Conservation (phyloP, 257 asterid genomes). For the Coffea eugenioides region DNA sequence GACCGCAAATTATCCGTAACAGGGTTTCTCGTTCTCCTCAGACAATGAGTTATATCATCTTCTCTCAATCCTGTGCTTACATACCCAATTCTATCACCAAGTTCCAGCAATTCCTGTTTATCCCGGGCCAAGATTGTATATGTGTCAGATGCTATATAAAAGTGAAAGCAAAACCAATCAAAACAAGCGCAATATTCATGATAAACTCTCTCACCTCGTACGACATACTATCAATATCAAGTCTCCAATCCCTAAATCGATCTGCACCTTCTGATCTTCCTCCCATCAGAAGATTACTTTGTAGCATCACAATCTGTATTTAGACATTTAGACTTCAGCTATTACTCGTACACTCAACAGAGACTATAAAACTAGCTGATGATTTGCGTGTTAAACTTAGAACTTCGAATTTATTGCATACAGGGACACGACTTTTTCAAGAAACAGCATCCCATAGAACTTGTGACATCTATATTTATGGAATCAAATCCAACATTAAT, state of each 20-base stretch:
- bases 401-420: not conserved
- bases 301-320: constrained; percentile 74
- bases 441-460: not conserved
- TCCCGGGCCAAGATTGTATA: constrained; percentile 8
- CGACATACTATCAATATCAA: constrained; percentile 78
- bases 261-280: constrained; percentile 51
- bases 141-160: not conserved
- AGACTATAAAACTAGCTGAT: not conserved
- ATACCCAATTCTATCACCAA: constrained; percentile 77
- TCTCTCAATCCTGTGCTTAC: constrained; percentile 83
- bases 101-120: constrained; percentile 81
- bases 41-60: constrained; percentile 56
- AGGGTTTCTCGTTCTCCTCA: constrained; percentile 48
- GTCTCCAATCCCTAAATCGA: constrained; percentile 65
- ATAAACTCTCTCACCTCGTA: constrained; percentile 54
- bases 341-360: not conserved
- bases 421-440: not conserved
- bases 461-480: not conserved
- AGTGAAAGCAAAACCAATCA: not conserved
- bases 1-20: constrained; percentile 26
- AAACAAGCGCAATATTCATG: not conserved
- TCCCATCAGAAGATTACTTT: constrained; percentile 59
- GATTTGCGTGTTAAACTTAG: not conserved
- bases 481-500: not conserved
- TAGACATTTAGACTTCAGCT: not conserved